Evolutionary conservation across 805 yeast genomes (phyloP).

Genomic region (Suhomyces vadensis): DNA sequence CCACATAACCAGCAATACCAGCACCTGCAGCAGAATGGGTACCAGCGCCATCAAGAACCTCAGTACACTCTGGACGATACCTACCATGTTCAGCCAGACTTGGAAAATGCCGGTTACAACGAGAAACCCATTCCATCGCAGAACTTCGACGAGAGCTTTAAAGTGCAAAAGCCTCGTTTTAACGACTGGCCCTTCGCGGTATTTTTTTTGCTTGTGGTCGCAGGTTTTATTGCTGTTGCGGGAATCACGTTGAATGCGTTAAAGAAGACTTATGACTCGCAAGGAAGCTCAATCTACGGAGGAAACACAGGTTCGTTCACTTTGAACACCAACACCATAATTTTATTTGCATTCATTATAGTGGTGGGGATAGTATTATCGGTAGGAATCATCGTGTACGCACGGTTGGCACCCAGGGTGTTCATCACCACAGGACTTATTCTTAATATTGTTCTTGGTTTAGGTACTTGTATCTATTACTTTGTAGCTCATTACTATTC

Average conservation of each 20-base stretch:
- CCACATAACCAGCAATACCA: too few relatives aligned
- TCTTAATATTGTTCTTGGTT: constrained; percentile 62
- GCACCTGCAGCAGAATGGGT: not conserved
- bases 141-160: constrained; percentile 66
- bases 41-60: not conserved
- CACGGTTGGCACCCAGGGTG: constrained; percentile 61
- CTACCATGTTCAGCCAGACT: constrained; percentile 25
- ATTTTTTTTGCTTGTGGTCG: constrained; percentile 46
- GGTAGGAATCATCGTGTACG: constrained; percentile 53
- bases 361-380: constrained; percentile 63
- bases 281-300: constrained; percentile 65
- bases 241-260: constrained; percentile 68
- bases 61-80: constrained; percentile 1
- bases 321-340: constrained; percentile 71
- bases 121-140: constrained; percentile 38
- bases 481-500: constrained; percentile 69
- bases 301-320: constrained; percentile 52
- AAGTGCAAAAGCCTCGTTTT: constrained; percentile 58
- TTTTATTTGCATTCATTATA: constrained; percentile 66
- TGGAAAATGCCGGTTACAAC: constrained; percentile 26
- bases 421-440: constrained; percentile 72
- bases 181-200: constrained; percentile 74
- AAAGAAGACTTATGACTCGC: constrained; percentile 50
- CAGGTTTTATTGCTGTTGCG: constrained; percentile 72
- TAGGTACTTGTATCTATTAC: constrained; percentile 77